Base-by-base conservation (phyloP, 108 stramenopile genomes). In the Aurantiochytrium sp. region DNA sequence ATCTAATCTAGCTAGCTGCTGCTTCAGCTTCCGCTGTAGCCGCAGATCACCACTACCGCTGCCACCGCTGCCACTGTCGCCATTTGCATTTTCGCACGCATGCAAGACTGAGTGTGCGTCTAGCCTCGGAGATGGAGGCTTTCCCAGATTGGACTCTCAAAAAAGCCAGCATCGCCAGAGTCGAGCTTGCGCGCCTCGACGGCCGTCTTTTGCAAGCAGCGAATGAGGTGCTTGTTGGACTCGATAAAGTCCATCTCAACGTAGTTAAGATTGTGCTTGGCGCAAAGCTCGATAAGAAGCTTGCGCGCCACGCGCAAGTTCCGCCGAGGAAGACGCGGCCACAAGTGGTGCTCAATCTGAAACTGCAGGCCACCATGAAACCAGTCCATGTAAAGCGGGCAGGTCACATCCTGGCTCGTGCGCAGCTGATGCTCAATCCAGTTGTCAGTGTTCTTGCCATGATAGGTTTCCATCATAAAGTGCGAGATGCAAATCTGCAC, bases 301-400 rank as follows among this genome's bases (percentile, higher is more conserved):
- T 92, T 89, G 58, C 93, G 93, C 4, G 92, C 94, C 60, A 88
- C 94, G 44, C 96, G 93, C 28, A 97, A 92, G 90, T 97, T 96
- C 91, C 96, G 95, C 21, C 97, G 90, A 12, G 97, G 97, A 72
- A 98, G 87, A 60, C 95, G 93, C 0, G 98, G 98, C 91, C 92
- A 98, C 35, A 96, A 91, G 91, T 98, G 98, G 92, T 98, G 98
- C 60, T 94, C 93, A 44, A 95, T 93, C 93, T 97, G 97, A 87
- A 97, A 97, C 89, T 97, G 97, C 25, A 97, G 95, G 4, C 97
- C 97, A 4, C 96, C 96, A 72, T 97, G 97, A 90, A 97, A 96
- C 96, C 96, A 97, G 92, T 97, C 97, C 90, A 97, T 89, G 90
- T 92, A 97, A 8, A 76, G 72, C 10, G 92, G 91, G 90, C 97